Evolutionary conservation across 2,329 filamentous ascomycete genomes (phyloP), one percentile per base, ranked within the genome.

Genomic region (Colletotrichum coccodes): DNA sequence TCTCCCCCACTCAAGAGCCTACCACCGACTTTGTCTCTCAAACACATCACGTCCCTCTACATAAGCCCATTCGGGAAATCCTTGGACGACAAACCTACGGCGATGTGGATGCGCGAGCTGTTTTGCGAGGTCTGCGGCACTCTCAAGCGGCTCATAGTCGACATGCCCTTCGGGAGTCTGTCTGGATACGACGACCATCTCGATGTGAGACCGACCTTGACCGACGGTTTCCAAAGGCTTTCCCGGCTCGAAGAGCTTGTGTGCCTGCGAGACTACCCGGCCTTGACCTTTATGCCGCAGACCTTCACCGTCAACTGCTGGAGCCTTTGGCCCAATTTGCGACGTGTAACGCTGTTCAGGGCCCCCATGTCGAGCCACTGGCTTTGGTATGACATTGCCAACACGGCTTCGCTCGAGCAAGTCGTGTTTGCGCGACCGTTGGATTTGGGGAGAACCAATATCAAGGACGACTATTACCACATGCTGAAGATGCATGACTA

Each of bases 181-280:
- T 79, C 81, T 32, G 79, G 79, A 2, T 76, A 79, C 28, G 78
- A 84, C 34, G 83, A 86, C 63, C 79, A 81, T 64, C 73, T 81
- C 74, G 74, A 74, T 64, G 76, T 83, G 50, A 77, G 79, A 44
- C 77, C 74, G 32, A 80, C 79, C 5, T 78, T 87, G 8, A 79
- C 80, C 12, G 78, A 82, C n/a, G 85, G 83, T 0, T 85, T 87
- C 64, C 73, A 77, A 71, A 73, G 78, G 52, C 79, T 87, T 0
- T 75, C 78, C 44, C 75, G 71, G 36, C 76, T 87, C 9, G 82
- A 87, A 64, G 83, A 86, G 71, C 84, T 87, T 63, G 81, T 82
- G 47, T 84, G 81, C 72, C 76, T 85, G 23, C 79, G 78, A 8
- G 83, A 86, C 57, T 85, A 86, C 69, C 79, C 85, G 6, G 78